Base-by-base conservation (phyloP, 257 asterid genomes). In the Solanum chiquidenum region DNA sequence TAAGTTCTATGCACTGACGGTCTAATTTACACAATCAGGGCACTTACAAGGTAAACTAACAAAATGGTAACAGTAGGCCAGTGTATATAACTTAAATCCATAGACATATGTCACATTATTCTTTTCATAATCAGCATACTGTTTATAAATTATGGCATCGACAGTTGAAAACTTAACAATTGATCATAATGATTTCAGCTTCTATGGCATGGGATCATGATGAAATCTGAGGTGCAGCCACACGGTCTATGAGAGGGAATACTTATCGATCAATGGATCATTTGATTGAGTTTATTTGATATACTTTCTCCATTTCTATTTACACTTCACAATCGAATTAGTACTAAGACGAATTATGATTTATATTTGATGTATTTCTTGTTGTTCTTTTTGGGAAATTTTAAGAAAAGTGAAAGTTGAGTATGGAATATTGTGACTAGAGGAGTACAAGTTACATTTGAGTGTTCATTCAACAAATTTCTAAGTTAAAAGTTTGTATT, bases 201-300 rank as follows among this genome's bases (percentile, higher is more conserved):
- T 94, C 94, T 23, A 75, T 42, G 89, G 92, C 94, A 46, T 91
- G 95, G 95, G 95, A 93, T 52, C 62, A 52, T 88, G 90, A 87
- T 87, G 91, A 79, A 20, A 88, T 88, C n/a, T 90, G 91, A 91
- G 80, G 25, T 69, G 89, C 66, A 84, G 82, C 85, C 12, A 84
- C 27, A 10, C 21, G 0, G 42, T 9, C 27, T 49, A 7, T n/a
- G 14, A 42, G 84, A 40, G 64, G 64, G 37, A 79, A 80, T 80
- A 49, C 85, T 27, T 49, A 29, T 82, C 20, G 21, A 46, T 82
- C 42, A 82, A 1, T 82, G 69, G 12, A 82, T 49, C 10, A 38
- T 31, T 82, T 82, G 69, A 31, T 82, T 82, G 86, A 46, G 44
- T 25, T 25, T 66, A 66, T 66, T 66, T 2, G 34, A 66, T 66